Evolutionary conservation across 305 asterid species (phyloP).

Genomic region (Fraxinus greggii): DNA sequence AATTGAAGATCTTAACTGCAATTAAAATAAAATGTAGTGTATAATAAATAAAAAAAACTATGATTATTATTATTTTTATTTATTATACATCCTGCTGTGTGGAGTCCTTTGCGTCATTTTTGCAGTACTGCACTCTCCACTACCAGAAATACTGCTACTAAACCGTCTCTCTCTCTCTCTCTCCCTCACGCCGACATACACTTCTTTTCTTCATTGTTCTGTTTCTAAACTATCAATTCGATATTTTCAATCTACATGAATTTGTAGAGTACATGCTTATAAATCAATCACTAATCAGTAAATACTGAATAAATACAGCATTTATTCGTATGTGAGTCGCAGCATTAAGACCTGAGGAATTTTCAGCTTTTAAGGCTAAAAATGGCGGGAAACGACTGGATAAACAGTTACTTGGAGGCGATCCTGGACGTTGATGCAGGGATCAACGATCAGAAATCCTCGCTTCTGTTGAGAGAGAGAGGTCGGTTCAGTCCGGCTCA

Average conservation of each 20-base stretch:
- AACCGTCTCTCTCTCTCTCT: conserved; percentile 1
- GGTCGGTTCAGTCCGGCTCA: conserved; percentile 93
- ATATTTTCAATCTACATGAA: neutral
- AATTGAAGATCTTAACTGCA: neutral
- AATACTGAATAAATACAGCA: neutral
- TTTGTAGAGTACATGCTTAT: neutral
- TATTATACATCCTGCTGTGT: neutral
- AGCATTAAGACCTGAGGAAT: conserved; percentile 8
- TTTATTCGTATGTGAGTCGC: neutral
- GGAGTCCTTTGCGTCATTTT: conserved; percentile 8
- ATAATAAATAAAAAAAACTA: neutral
- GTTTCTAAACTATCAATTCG: neutral
- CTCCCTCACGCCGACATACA: too few relatives aligned
- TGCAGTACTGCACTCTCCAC: neutral
- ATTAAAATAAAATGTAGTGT: too few relatives aligned
- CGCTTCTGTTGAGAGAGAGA: conserved; percentile 80
- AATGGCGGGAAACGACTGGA: conserved; percentile 95
- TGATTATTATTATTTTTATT: too few relatives aligned
- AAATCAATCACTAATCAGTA: neutral
- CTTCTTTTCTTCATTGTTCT: neutral
- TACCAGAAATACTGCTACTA: neutral
- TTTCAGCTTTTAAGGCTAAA: neutral
- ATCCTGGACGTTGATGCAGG: conserved; percentile 82
- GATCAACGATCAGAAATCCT: conserved; percentile 61
- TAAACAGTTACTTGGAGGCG: conserved; percentile 85